A percentile compares a stretch with the other conserved stretches of the same genome.
Conservation (phyloP, 2,329 filamentous ascomycete genomes). For the Byssochlamys sp. region DNA sequence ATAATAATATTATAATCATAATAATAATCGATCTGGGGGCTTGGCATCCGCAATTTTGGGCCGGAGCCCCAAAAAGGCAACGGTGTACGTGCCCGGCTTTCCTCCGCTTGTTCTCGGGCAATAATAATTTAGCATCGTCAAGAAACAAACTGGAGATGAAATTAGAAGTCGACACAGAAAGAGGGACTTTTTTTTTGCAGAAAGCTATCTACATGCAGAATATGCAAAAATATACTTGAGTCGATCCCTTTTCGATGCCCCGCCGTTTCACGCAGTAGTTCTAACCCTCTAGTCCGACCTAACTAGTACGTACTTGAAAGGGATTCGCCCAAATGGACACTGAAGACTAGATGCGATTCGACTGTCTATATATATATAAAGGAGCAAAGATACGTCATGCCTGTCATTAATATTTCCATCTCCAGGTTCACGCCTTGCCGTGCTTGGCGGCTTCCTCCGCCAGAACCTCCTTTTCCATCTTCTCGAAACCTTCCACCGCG, state of each 20-base stretch:
- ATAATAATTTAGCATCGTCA: background rate
- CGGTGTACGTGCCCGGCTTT: constrained; percentile 9
- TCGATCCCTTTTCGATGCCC: background rate
- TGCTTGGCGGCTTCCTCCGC: constrained; percentile 17
- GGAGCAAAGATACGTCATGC: background rate
- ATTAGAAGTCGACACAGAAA: no score
- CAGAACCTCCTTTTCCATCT: constrained; percentile 62
- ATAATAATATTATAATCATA: constrained; percentile 1
- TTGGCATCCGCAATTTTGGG: constrained; percentile 11
- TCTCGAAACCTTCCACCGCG: constrained; percentile 65
- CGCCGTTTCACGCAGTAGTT: background rate
- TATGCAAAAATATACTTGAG: background rate
- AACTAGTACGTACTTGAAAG: background rate
- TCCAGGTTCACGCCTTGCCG: background rate
- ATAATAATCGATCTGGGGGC: constrained; percentile 5
- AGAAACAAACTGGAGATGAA: no score
- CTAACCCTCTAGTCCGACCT: background rate
- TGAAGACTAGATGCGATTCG: background rate
- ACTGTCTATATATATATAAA: background rate
- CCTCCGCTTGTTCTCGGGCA: background rate
- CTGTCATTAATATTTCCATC: background rate
- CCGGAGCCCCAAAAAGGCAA: constrained; percentile 14
- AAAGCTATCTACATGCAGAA: background rate
- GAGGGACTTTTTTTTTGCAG: background rate
- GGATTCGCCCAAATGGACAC: background rate